These are phyloP conservation scores for Mangifera indica DNA, from an alignment of 345 rosid species.

Conservation along the genomic window DNA sequence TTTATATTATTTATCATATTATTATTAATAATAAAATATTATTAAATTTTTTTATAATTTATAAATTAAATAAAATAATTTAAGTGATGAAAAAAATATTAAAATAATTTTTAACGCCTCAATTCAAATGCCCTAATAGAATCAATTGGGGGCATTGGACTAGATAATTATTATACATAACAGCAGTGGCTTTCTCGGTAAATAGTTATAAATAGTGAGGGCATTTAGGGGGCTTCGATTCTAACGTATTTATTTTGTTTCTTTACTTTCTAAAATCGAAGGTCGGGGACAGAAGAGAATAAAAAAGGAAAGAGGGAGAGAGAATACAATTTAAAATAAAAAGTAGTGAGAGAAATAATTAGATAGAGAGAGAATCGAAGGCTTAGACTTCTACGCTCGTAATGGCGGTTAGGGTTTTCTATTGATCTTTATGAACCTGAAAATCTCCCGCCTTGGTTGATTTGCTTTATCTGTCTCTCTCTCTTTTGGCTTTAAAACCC, in stretches of 20 bases:
- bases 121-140: no score
- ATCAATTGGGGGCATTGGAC: no score
- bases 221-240: neutral
- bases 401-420: slow-evolving; percentile 66
- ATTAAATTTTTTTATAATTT: no score
- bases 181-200: slow-evolving; percentile 15
- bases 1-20: no score
- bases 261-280: slow-evolving; percentile 27
- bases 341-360: slow-evolving; percentile 17
- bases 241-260: neutral
- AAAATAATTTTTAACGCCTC: no score
- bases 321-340: slow-evolving; percentile 18
- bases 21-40: no score
- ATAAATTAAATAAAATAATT: no score
- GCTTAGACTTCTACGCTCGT: slow-evolving; percentile 29
- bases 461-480: slow-evolving; percentile 27
- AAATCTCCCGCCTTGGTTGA: slow-evolving; percentile 28
- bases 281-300: slow-evolving; percentile 32
- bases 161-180: neutral
- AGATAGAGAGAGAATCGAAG: slow-evolving; percentile 32
- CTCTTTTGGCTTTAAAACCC: slow-evolving; percentile 42
- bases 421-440: slow-evolving; percentile 28
- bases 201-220: slow-evolving; percentile 7
- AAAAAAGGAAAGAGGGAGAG: slow-evolving; percentile 21
- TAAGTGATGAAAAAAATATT: no score